Evolutionary conservation across 768 basidiomycete species (phyloP).

Genomic region (Strobilomyces echinocephalus): DNA sequence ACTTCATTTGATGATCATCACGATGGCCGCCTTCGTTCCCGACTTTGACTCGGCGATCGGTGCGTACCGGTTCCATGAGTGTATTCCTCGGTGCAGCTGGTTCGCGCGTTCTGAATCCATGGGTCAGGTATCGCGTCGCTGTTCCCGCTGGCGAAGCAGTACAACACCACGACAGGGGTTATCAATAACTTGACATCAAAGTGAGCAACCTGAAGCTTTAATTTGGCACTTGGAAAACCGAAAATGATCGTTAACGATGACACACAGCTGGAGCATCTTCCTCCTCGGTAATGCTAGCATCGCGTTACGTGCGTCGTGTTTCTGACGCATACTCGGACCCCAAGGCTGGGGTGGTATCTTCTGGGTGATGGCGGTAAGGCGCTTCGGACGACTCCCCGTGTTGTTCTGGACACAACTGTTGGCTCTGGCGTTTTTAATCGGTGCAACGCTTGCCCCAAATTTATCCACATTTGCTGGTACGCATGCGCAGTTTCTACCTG

Average conservation of each 20-base stretch:
- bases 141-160: constrained; percentile 43
- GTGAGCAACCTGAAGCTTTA: constrained; percentile 8
- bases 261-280: constrained; percentile 43
- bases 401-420: constrained; percentile 36
- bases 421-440: constrained; percentile 44
- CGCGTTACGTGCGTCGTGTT: background rate
- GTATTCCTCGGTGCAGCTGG: background rate
- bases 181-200: constrained; percentile 51
- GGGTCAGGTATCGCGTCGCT: constrained; percentile 44
- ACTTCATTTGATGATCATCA: constrained; percentile 44
- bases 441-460: constrained; percentile 48
- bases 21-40: constrained; percentile 49
- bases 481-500: background rate
- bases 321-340: constrained; percentile 3
- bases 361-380: constrained; percentile 28
- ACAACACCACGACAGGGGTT: constrained; percentile 40
- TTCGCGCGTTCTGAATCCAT: background rate
- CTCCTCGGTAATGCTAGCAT: constrained; percentile 31
- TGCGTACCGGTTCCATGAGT: constrained; percentile 14
- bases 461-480: constrained; percentile 44
- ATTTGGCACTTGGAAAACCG: background rate
- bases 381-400: constrained; percentile 27
- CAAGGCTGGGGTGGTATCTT: constrained; percentile 30
- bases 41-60: constrained; percentile 53
- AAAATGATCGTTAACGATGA: constrained; percentile 1